Percentiles rank a stretch among this genome's conserved stretches.
Conservation (phyloP, 495 filamentous ascomycete species). For the Parathielavia appendiculata region DNA sequence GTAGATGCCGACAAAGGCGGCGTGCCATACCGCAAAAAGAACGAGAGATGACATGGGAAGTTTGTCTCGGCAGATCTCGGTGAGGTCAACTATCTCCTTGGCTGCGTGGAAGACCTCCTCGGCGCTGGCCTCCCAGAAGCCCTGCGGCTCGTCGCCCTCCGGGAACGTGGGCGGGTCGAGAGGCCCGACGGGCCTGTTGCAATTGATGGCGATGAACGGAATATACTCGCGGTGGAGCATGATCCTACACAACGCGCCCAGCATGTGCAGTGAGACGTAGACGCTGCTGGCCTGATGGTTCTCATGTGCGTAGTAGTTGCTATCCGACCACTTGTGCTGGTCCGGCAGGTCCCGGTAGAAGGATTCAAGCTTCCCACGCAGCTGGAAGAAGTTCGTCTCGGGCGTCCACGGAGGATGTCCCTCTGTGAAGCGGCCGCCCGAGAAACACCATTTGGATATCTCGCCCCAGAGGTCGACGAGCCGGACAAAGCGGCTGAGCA, state of each 20-base stretch:
- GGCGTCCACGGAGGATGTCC: conserved; percentile 59
- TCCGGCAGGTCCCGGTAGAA: conserved; percentile 66
- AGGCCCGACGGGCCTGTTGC: conserved; percentile 62
- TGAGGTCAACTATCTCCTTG: conserved; percentile 68
- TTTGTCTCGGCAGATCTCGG: conserved; percentile 64
- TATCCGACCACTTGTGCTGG: conserved; percentile 63
- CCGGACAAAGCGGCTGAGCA: conserved; percentile 70
- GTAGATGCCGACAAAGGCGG: conserved; percentile 68
- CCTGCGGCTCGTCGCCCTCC: conserved; percentile 41
- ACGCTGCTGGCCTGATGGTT: conserved; percentile 66
- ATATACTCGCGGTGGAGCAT: conserved; percentile 78
- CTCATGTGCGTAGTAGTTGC: conserved; percentile 78
- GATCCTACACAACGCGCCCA: conserved; percentile 70
- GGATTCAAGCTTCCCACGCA: conserved; percentile 54
- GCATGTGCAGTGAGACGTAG: conserved; percentile 73
- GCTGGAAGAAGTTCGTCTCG: conserved; percentile 56
- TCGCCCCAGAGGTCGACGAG: conserved; percentile 74
- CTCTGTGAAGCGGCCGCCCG: conserved; percentile 61
- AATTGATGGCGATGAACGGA: conserved; percentile 72
- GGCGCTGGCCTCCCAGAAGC: conserved; percentile 73
- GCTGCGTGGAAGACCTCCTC: conserved; percentile 68
- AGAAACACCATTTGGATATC: conserved; percentile 69
- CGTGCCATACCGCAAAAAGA: conserved; percentile 76
- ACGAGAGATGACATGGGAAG: conserved; percentile 76
- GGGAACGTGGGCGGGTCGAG: conserved; percentile 65